Percentiles rank a stretch among this genome's conserved stretches.
phyloP scores from a whole-genome alignment of 2,329 filamentous ascomycete species.

The Sclerotiophoma versabilis region DNA sequence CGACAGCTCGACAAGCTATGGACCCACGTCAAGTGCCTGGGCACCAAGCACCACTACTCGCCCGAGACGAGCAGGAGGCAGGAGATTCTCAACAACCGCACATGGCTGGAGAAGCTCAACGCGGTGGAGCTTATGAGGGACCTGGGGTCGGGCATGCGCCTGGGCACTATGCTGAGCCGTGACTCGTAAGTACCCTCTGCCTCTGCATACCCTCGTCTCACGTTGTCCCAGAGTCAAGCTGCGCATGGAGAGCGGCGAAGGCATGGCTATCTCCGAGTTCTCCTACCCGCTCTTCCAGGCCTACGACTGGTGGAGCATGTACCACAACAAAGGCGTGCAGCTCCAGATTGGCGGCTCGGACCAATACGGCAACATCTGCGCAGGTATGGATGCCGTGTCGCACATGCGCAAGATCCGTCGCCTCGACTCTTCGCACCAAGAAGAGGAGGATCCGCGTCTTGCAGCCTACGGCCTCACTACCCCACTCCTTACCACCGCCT shows the following conservation, averaged over 20 bases:
- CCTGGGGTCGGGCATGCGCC: slow-evolving; percentile 74
- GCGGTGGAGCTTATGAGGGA: slow-evolving; percentile 78
- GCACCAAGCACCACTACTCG: slow-evolving; percentile 68
- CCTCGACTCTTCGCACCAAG: slow-evolving; percentile 16
- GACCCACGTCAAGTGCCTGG: slow-evolving; percentile 72
- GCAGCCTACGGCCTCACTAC: slow-evolving; percentile 85
- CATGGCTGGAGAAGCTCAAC: slow-evolving; percentile 77
- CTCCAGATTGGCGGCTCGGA: slow-evolving; percentile 95
- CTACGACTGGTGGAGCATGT: slow-evolving; percentile 96
- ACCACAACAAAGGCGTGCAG: slow-evolving; percentile 70
- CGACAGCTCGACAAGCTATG: slow-evolving; percentile 77
- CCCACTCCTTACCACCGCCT: slow-evolving; percentile 83
- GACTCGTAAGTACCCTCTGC: slow-evolving; percentile 72
- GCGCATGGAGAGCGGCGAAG: slow-evolving; percentile 83
- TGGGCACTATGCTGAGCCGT: slow-evolving; percentile 86
- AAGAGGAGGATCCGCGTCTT: slow-evolving; percentile 46
- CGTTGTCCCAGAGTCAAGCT: slow-evolving; percentile 69
- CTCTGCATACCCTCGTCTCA: slow-evolving; percentile 20
- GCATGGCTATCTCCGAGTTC: slow-evolving; percentile 95
- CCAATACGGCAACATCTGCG: slow-evolving; percentile 94
- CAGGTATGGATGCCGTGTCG: slow-evolving; percentile 86
- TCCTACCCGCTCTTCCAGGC: slow-evolving; percentile 91
- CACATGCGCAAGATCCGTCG: slow-evolving; percentile 63
- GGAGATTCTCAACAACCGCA: slow-evolving; percentile 78
- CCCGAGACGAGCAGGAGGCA: slow-evolving; percentile 71